Evolutionary conservation across 2,329 filamentous ascomycete genomes (phyloP), one percentile per base, ranked within the genome.

Genomic region (Cercospora sojina): DNA sequence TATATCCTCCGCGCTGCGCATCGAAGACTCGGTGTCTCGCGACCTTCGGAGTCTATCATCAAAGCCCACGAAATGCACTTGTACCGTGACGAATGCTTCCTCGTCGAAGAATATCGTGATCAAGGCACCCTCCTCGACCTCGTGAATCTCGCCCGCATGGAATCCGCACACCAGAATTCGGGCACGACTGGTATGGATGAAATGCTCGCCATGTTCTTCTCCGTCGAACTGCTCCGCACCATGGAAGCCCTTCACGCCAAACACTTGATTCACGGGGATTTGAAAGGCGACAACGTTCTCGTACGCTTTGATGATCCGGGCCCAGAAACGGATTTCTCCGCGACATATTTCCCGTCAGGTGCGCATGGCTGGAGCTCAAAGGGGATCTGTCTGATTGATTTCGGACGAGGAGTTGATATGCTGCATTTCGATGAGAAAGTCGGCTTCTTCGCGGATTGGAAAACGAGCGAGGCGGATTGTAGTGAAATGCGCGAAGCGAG

Each of bases 71-170:
- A 97, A 77, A 88, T 97, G 82, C 95, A 98, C 76, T 84, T 97
- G 7, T 98, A 94, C 82, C 86, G 88, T 64, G 91, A 97, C 74
- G 95, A 98, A 78, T 91, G 90, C 41, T 97, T 95, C 78, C 83
- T 99, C 6, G 85, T 99, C 49, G 87, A 98, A 72, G 92, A 95
- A 16, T 97, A 89, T 77, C 89, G 93, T 70, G 88, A 91, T 35
- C 91, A 98, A 80, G 95, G 95, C 64, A 97, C 95, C 0, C 83
- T 99, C 3, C 88, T 99, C n/a, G 94, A 98, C 74, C 87, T 98
- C 1, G 89, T 99, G 78, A 99, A 99, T 79, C 83, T 91, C 69
- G 91, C 94, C 71, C 88, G 91, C 49, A 84, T 86, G 18, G 75
- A 77, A 51, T 79, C 77, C 35, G 80, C 53, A 9, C 53, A 57